Base-by-base conservation (phyloP, 2,329 filamentous ascomycete genomes). In the Chalara sp. region DNA sequence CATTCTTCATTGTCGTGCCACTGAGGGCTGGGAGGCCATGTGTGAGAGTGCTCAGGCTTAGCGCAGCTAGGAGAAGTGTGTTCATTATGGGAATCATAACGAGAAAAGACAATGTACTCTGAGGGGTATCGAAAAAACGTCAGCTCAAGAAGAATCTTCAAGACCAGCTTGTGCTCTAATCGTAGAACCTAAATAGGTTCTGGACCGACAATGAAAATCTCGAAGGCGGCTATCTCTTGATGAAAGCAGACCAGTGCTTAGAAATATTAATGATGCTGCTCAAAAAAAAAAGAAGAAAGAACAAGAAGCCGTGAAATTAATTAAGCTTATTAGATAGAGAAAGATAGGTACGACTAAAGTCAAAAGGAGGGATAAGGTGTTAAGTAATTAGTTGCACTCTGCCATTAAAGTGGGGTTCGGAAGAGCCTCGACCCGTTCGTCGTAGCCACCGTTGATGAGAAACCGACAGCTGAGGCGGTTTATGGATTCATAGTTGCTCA, bases 241-340 rank as follows among this genome's bases (percentile, higher is more conserved):
- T 53, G 49, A 61, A 66, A 65, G 61, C 61, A 62, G 58, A 63
- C 63, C 64, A 63, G 64, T 58, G 61, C 61, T 67, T 64, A 52
- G 21, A 56, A 50, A 51, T 47, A 50, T 52, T 58, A 58, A 57
- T 50, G 46, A 51, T 21, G 21, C 21, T 21, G 21, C 21, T 21
- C 21, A 21, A 21, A 21, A 21, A 21, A 21, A 21, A 3, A 21
- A 21, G 21, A 21, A 21, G 21, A 21, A 21, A 21, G 21, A 21
- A 21, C 21, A 21, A 21, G 21, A 21, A 21, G 21, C 21, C 21
- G 21, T 21, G 21, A 21, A 21, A 21, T 21, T 21, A 21, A 21
- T 21, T 21, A 21, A 21, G 21, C 21, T 21, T 21, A 21, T 21
- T 21, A 21, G 21, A 21, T 21, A 21, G 21, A 21, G 21, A 21